phyloP scores from a whole-genome alignment of 805 yeast genomes.

The Metschnikowia arizonensis region DNA sequence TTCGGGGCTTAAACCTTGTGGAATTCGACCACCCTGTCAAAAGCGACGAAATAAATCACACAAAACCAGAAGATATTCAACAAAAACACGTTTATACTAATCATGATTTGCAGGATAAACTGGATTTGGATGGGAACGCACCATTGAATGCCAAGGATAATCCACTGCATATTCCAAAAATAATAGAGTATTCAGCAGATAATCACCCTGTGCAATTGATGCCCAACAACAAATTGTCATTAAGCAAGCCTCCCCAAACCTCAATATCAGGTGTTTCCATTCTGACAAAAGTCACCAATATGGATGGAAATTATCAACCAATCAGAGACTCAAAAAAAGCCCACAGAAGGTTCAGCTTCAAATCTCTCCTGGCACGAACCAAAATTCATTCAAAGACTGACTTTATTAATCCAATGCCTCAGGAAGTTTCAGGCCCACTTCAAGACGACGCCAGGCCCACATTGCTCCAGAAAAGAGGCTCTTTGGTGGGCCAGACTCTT shows the following conservation, averaged over 20 bases:
- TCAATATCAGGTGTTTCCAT: slow-evolving; percentile 33
- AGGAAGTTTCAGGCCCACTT: neutral
- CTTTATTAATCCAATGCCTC: neutral
- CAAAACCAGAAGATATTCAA: neutral
- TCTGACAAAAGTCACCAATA: slow-evolving; percentile 21
- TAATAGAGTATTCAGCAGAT: neutral
- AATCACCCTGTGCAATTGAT: neutral
- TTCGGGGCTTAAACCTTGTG: neutral
- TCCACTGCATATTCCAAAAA: neutral
- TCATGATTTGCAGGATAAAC: neutral
- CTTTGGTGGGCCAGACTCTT: slow-evolving; percentile 34
- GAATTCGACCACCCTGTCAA: neutral
- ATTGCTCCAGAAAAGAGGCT: slow-evolving; percentile 19
- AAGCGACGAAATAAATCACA: no score
- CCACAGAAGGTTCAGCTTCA: slow-evolving; percentile 10
- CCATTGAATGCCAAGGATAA: neutral
- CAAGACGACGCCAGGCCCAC: neutral
- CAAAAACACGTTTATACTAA: no score
- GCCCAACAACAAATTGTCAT: slow-evolving; percentile 1
- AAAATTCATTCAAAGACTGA: neutral
- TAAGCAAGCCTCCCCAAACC: slow-evolving; percentile 30
- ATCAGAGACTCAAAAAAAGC: slow-evolving; percentile 1
- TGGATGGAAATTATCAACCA: slow-evolving; percentile 5
- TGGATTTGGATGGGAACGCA: neutral
- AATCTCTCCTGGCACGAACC: neutral